Percentiles rank a stretch among this genome's conserved stretches.
Conservation (phyloP, 2,329 filamentous ascomycete species). For the Xylaria sp. region DNA sequence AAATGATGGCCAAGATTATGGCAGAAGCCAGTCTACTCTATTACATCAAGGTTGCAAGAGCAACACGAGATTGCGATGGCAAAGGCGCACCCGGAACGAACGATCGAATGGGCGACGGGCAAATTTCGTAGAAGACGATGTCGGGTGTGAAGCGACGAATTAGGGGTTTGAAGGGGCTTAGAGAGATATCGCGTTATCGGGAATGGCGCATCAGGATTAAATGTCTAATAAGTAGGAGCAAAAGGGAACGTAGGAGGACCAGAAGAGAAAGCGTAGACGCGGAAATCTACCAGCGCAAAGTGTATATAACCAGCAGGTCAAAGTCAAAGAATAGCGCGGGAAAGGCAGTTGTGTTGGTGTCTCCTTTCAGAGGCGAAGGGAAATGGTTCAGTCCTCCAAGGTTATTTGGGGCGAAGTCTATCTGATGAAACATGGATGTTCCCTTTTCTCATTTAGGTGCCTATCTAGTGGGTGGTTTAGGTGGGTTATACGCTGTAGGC, state of each 20-base stretch:
- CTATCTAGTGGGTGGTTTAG: not conserved
- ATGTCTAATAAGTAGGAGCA: constrained; percentile 29
- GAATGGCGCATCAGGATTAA: constrained; percentile 41
- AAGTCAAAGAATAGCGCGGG: constrained; percentile 15
- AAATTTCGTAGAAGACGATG: constrained; percentile 13
- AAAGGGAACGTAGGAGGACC: constrained; percentile 21
- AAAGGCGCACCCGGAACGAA: constrained; percentile 3
- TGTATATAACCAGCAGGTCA: constrained; percentile 16
- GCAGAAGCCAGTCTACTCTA: constrained; percentile 20
- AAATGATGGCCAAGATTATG: constrained; percentile 7
- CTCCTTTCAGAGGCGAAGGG: constrained; percentile 10
- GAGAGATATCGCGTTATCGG: constrained; percentile 41
- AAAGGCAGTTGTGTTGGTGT: constrained; percentile 22
- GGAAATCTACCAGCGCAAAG: constrained; percentile 8
- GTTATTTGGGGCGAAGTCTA: constrained; percentile 19
- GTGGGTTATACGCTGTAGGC: not conserved
- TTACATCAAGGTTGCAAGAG: constrained; percentile 17
- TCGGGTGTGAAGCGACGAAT: constrained; percentile 23
- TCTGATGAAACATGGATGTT: constrained; percentile 31
- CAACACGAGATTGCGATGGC: constrained; percentile 12
- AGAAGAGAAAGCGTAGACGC: constrained; percentile 28
- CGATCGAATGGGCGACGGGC: constrained; percentile 11
- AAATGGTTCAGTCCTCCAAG: constrained; percentile 8
- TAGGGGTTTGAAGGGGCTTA: constrained; percentile 34
- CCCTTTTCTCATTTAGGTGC: not conserved